Evolutionary conservation across 345 rosid species (phyloP), one percentile per base, ranked within the genome.

Genomic region (Cardamine chenopodiifolia): DNA sequence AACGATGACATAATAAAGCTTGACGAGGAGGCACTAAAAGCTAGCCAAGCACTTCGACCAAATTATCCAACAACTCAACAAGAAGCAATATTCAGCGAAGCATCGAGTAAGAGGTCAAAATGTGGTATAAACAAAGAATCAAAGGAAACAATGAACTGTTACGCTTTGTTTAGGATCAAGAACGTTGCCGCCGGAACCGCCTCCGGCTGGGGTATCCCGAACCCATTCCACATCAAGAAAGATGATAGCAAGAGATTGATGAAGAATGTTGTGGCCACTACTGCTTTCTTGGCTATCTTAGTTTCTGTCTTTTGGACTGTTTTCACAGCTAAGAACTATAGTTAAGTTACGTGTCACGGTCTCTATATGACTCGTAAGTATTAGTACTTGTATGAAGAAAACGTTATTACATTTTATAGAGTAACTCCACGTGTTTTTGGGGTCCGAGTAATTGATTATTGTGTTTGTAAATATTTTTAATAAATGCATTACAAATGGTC

Each of bases 1-100:
- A 88, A 91, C 6, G 95, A 91, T 53, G 98, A 91, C 59, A 91
- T 91, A 70, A 82, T 90, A 80, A 77, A 83, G 14, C 89, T 94
- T 1, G 96, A 91, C 9, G 89, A 86, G 44, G 72, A 50, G 23
- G 76, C 72, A 31, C 0, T 71, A 19, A 77, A 71, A 71, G 76
- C 76, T 18, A 77, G 17, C 62, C 76, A 77, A 28, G 35, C 80
- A n/a, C 50, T 49, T 57, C 54, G 62, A 64, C 31, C 68, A 48
- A 39, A 42, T 31, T 3, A 69, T 64, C 72, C 34, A 20, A 77
- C 34, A 20, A 77, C 72, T 37, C 76, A 49, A 19, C 76, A 71
- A 58, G 28, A 77, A 45, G 19, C 71, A 37, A 25, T 56, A 70
- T 7, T 26, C 17, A 57, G 37, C 17, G 76, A 77, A 19, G 60